Evolutionary conservation across 2,329 filamentous ascomycete species (phyloP).

Genomic region (Catunica adiposa): DNA sequence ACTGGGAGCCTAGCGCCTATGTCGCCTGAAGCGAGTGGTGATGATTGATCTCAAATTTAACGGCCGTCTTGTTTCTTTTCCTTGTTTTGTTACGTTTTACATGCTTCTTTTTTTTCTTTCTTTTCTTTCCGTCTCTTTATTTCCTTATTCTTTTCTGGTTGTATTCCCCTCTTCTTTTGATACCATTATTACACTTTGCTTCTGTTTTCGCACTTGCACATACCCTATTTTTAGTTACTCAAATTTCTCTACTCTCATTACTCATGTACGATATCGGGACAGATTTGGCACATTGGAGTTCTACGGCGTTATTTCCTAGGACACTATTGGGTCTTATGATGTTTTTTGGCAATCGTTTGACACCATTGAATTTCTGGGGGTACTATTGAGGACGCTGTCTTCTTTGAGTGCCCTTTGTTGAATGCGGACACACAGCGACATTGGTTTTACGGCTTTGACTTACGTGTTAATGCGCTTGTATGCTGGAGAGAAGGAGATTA

Average conservation of each 20-base stretch:
- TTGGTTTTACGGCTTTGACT: neutral
- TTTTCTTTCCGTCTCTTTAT: neutral
- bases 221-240: neutral
- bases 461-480: neutral
- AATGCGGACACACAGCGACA: neutral
- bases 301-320: neutral
- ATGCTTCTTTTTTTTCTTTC: conserved; percentile 1
- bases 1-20: conserved; percentile 57
- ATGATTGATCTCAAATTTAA: neutral
- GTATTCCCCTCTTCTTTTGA: too few relatives aligned
- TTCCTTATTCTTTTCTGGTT: too few relatives aligned
- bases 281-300: neutral
- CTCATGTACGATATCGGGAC: neutral
- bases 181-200: neutral
- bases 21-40: conserved; percentile 17
- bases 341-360: neutral
- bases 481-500: neutral
- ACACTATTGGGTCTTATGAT: neutral
- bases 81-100: conserved; percentile 2
- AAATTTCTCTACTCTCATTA: neutral
- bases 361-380: neutral
- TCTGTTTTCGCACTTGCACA: neutral
- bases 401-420: neutral
- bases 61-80: neutral
- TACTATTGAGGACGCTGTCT: neutral